Conservation (phyloP, 139 green algal genomes). For the Picochlorum sp. region DNA sequence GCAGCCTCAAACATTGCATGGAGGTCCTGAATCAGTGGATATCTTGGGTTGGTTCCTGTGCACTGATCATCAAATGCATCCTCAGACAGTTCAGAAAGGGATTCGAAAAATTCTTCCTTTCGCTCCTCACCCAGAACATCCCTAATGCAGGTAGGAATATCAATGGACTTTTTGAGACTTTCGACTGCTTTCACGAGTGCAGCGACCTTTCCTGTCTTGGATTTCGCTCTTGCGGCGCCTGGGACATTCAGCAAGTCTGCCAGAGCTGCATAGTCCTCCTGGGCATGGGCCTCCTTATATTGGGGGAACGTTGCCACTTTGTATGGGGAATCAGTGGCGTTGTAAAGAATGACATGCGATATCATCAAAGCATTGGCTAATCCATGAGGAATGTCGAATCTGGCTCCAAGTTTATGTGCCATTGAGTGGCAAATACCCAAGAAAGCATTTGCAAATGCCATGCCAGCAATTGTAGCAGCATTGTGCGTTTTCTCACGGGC, state of each 20-base stretch:
- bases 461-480: conserved; percentile 58
- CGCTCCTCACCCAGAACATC: conserved; percentile 24
- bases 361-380: conserved; percentile 57
- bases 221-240: conserved; percentile 26
- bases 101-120: conserved; percentile 25
- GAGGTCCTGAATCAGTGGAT: conserved; percentile 50
- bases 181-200: conserved; percentile 51
- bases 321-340: conserved; percentile 48
- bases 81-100: conserved; percentile 29
- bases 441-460: conserved; percentile 70
- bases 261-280: conserved; percentile 42
- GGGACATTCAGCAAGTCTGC: conserved; percentile 36
- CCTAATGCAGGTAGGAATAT: conserved; percentile 40
- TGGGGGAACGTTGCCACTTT: conserved; percentile 61
- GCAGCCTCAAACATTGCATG: conserved; percentile 25
- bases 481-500: conserved; percentile 58
- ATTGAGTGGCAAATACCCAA: conserved; percentile 64
- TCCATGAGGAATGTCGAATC: conserved; percentile 48
- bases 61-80: conserved; percentile 63
- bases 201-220: conserved; percentile 40
- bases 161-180: conserved; percentile 41
- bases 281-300: conserved; percentile 49
- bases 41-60: conserved; percentile 60
- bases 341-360: conserved; percentile 58
- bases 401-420: conserved; percentile 21